Base-by-base conservation (phyloP, 2,329 filamentous ascomycete genomes). In the Trichoderma simmonsii region DNA sequence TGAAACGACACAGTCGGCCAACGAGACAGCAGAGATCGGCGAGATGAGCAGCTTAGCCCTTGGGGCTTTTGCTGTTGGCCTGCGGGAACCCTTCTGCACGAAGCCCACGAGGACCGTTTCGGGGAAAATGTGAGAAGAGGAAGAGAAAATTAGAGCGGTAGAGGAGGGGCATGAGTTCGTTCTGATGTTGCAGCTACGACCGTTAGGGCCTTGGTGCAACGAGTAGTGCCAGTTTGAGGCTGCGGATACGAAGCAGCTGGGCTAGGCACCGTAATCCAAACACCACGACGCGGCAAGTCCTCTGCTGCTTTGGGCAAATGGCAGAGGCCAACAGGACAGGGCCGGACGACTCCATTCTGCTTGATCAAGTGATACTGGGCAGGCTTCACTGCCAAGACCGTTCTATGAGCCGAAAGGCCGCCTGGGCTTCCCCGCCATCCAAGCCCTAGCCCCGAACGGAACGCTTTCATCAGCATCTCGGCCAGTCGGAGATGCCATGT, bases 1-100 rank as follows among this genome's bases (percentile, higher is more conserved):
- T 72, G 70, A 72, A 72, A 72, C 70, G 60, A 54, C 30, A 68
- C 18, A 48, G 18, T 68, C 56, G 57, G 59, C 64, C 70, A 72
- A 72, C 64, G 59, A 21, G 69, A 69, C 15, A 36, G 43, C 14
- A 60, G 59, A 56, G 70, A 72, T 72, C 70, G 70, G 65, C 70
- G n/a, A 68, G 32, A 62, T 57, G 48, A 62, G 30, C 51, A 60
- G 4, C 18, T 59, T 65, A 36, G 51, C 30, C 48, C 62, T 59
- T 21, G 36, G 62, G 39, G 70, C 43, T 71, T 61, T 43, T 36
- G 39, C 15, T 51, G 66, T 36, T 60, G 66, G 57, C 18, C 57
- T 64, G 12, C 51, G 36, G 48, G 14, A 43, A 54, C 28, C n/a
- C 34, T 62, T 62, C 36, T 62, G 39, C 57, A 32, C 28, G 57